phyloP scores from a whole-genome alignment of 495 filamentous ascomycete species.

The Tuber umbilicatum region DNA sequence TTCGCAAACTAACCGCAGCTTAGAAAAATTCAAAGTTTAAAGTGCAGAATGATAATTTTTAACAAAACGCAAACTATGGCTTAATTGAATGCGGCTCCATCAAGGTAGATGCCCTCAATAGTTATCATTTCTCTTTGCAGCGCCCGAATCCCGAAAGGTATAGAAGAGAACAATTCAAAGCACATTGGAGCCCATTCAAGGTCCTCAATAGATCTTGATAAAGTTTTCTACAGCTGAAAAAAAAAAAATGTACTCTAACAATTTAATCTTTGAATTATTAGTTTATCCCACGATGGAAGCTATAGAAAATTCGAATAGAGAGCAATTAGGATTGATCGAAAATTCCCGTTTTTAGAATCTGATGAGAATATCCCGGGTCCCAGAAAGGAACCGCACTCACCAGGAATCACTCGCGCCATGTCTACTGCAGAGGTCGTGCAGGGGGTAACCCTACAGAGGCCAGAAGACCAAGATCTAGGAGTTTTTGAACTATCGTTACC shows the following conservation, averaged over 20 bases:
- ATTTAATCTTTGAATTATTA: neutral
- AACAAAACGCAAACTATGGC: neutral
- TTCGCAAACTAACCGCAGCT: neutral
- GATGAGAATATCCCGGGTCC: neutral
- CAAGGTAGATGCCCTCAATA: neutral
- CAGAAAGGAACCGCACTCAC: neutral
- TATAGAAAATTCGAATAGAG: neutral
- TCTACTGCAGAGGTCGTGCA: no score
- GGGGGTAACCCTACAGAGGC: no score
- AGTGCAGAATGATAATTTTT: neutral
- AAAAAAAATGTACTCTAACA: neutral
- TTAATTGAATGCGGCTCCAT: neutral
- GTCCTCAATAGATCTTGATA: neutral
- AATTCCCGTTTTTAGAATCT: neutral
- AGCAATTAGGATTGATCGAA: neutral
- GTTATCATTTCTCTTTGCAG: neutral
- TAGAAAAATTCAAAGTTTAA: neutral
- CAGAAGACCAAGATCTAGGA: no score
- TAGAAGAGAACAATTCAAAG: neutral
- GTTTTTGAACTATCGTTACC: no score
- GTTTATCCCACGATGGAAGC: neutral
- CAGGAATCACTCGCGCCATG: neutral
- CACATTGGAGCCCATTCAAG: neutral
- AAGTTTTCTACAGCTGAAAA: neutral
- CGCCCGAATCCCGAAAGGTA: neutral